A percentile compares a stretch with the other conserved stretches of the same genome.
These are phyloP conservation scores for Lyophyllum shimeji DNA, from an alignment of 768 basidiomycete species.

Conservation along the genomic window DNA sequence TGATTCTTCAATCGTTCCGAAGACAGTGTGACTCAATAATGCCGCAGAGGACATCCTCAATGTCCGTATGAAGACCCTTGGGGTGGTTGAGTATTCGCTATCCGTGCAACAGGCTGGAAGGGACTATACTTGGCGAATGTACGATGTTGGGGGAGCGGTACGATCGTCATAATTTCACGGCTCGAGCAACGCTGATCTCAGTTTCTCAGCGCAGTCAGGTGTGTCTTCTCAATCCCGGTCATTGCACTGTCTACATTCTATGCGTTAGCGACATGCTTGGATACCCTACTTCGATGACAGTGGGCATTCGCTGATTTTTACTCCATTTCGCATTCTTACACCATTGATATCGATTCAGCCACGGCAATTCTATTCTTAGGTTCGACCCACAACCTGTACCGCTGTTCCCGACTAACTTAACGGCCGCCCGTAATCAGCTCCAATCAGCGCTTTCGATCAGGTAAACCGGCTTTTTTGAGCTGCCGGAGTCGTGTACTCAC, in stretches of 20 bases:
- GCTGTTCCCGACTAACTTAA: neutral
- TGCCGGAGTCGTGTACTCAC: neutral
- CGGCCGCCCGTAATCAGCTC: slow-evolving; percentile 40
- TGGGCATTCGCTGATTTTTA: slow-evolving; percentile 28
- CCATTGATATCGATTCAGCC: slow-evolving; percentile 36
- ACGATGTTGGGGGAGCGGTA: slow-evolving; percentile 82
- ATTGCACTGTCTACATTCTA: neutral
- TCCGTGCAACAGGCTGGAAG: slow-evolving; percentile 58
- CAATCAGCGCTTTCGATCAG: slow-evolving; percentile 86
- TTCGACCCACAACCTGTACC: slow-evolving; percentile 10
- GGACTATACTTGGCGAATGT: slow-evolving; percentile 72
- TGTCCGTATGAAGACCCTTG: slow-evolving; percentile 78
- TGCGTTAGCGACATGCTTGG: slow-evolving; percentile 68
- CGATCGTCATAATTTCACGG: slow-evolving; percentile 26
- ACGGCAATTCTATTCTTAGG: slow-evolving; percentile 80
- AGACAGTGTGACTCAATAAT: neutral
- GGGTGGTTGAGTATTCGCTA: slow-evolving; percentile 74
- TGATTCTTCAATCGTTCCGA: slow-evolving; percentile 7
- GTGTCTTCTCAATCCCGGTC: slow-evolving; percentile 16
- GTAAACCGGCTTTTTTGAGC: neutral
- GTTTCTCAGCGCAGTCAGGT: slow-evolving; percentile 55
- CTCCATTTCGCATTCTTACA: neutral
- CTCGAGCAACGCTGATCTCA: slow-evolving; percentile 1
- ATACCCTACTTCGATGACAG: slow-evolving; percentile 84
- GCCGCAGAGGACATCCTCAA: slow-evolving; percentile 69